Conservation (phyloP, 179 eudicot genomes). For the Amaranthus tricolor region DNA sequence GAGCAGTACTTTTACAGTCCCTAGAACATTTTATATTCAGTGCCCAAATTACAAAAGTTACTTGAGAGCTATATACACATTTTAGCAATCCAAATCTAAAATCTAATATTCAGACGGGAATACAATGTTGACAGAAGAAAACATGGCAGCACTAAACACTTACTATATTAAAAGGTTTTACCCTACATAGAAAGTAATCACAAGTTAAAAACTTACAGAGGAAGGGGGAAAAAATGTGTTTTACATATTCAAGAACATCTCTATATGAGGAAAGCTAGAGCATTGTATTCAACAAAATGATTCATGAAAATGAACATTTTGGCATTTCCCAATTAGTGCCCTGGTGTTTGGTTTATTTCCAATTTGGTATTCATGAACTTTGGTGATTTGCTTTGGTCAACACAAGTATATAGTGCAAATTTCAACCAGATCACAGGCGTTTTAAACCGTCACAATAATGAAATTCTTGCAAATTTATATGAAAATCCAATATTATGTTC, state of each 20-base stretch:
- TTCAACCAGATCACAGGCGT: no score
- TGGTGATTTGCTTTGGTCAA: constrained; percentile 1
- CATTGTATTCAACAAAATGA: neutral
- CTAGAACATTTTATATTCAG: neutral
- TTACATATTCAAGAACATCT: neutral
- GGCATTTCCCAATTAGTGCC: constrained; percentile 1
- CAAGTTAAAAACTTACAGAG: neutral
- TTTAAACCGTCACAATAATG: no score
- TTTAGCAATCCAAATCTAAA: constrained; percentile 6
- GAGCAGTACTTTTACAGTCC: neutral
- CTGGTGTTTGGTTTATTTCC: neutral
- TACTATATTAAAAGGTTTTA: no score
- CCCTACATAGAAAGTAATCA: no score
- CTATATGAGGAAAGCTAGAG: neutral
- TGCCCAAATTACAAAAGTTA: constrained; percentile 2
- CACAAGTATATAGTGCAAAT: neutral
- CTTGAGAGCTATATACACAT: neutral
- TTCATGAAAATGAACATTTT: constrained; percentile 1
- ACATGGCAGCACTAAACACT: no score
- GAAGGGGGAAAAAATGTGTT: neutral
- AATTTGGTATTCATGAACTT: constrained; percentile 1
- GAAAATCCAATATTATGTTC: no score
- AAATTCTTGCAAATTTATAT: no score
- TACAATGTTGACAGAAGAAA: neutral
- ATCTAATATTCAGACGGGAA: constrained; percentile 1